Percentiles rank a stretch among this genome's conserved stretches.
These are phyloP conservation scores for Cornus florida DNA, from an alignment of 148 eudicot species.

Conservation along the genomic window DNA sequence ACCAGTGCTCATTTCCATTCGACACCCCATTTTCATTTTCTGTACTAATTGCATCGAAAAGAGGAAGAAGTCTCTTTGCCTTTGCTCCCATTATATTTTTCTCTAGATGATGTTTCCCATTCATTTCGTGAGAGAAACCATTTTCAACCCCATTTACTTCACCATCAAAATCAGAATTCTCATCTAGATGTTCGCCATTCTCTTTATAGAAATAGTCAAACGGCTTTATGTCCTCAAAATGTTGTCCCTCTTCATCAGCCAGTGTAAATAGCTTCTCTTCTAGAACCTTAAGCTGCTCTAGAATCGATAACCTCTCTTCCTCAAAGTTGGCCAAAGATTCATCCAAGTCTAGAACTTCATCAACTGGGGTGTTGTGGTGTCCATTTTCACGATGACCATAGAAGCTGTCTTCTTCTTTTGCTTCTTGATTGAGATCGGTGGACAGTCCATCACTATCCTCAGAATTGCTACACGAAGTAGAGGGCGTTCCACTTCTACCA, in stretches of 20 bases:
- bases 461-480: conserved; percentile 65
- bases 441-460: conserved; percentile 83
- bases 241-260: conserved; percentile 59
- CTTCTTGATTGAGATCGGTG: conserved; percentile 63
- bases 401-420: conserved; percentile 47
- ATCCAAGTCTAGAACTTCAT: conserved; percentile 41
- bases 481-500: conserved; percentile 43
- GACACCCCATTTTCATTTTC: conserved; percentile 39
- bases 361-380: conserved; percentile 60
- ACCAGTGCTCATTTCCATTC: conserved; percentile 23
- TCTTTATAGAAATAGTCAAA: conserved; percentile 11
- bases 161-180: conserved; percentile 12
- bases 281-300: conserved; percentile 77
- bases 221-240: conserved; percentile 35
- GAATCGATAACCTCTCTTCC: conserved; percentile 80
- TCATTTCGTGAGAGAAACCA: conserved; percentile 40
- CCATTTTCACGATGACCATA: conserved; percentile 42
- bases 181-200: conserved; percentile 42
- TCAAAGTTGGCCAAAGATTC: conserved; percentile 42
- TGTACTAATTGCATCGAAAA: conserved; percentile 53
- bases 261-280: conserved; percentile 82
- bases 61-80: conserved; percentile 83
- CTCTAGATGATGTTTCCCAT: conserved; percentile 53
- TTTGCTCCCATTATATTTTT: conserved; percentile 44
- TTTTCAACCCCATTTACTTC: conserved; percentile 40